phyloP scores from a whole-genome alignment of 2,329 filamentous ascomycete genomes.

The Phialophora chinensis region DNA sequence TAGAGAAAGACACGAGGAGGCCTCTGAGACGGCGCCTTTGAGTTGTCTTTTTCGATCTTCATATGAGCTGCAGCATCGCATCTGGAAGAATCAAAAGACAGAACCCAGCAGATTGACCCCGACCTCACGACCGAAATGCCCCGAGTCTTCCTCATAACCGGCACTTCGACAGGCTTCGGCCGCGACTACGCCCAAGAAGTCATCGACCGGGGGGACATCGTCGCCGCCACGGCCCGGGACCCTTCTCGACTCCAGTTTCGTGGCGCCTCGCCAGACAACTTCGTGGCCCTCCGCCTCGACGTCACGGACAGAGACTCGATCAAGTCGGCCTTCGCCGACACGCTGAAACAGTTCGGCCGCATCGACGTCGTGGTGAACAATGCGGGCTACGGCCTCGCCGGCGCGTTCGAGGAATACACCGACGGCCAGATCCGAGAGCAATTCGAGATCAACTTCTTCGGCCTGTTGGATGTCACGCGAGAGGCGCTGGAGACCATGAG shows the following conservation, averaged over 20 bases:
- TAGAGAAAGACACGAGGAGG: neutral
- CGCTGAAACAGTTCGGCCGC: conserved; percentile 57
- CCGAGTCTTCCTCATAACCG: conserved; percentile 49
- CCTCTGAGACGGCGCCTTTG: neutral
- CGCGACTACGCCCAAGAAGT: conserved; percentile 48
- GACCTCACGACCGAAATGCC: conserved; percentile 15
- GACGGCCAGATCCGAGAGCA: conserved; percentile 58
- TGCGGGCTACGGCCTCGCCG: conserved; percentile 63
- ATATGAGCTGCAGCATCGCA: neutral
- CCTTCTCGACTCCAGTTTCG: conserved; percentile 37
- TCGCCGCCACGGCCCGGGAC: conserved; percentile 52
- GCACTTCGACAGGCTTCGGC: conserved; percentile 54
- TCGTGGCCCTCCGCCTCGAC: conserved; percentile 59
- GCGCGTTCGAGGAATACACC: conserved; percentile 59
- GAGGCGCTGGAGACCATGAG: conserved; percentile 41
- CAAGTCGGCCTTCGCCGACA: conserved; percentile 50
- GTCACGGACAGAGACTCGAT: conserved; percentile 55
- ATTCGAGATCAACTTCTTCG: conserved; percentile 67
- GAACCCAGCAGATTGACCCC: neutral
- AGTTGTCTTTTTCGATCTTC: neutral
- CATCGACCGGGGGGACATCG: conserved; percentile 48
- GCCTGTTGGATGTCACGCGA: conserved; percentile 59
- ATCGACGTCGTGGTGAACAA: conserved; percentile 68
- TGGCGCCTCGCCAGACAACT: conserved; percentile 46
- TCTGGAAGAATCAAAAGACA: neutral